phyloP scores from a whole-genome alignment of 2,329 filamentous ascomycete species.

The Cadophora luteo-olivacea region DNA sequence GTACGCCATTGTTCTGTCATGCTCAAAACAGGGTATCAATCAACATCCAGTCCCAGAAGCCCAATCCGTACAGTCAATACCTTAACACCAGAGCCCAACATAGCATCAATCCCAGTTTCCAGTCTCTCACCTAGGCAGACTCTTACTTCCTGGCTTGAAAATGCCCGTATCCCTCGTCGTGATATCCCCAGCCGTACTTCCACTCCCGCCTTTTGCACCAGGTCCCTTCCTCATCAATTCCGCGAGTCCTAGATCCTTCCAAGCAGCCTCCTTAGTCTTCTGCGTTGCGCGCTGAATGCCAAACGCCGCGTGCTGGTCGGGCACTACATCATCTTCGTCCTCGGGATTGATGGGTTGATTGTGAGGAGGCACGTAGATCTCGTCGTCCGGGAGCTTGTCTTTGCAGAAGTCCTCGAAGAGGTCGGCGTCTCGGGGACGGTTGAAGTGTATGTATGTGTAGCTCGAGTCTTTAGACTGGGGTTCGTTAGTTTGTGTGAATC shows the following conservation, averaged over 20 bases:
- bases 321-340: constrained; percentile 87
- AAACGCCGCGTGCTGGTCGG: constrained; percentile 87
- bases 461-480: constrained; percentile 68
- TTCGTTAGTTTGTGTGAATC: not conserved
- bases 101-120: not conserved
- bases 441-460: constrained; percentile 80
- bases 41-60: constrained; percentile 5
- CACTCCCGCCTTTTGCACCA: constrained; percentile 16
- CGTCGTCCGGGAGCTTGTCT: constrained; percentile 74
- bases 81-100: constrained; percentile 15
- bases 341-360: constrained; percentile 86
- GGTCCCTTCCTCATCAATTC: constrained; percentile 71
- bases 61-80: not conserved
- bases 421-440: constrained; percentile 73
- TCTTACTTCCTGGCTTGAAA: constrained; percentile 30
- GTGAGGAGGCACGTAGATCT: constrained; percentile 81
- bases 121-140: constrained; percentile 35
- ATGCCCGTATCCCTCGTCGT: constrained; percentile 8
- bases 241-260: constrained; percentile 79
- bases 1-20: not conserved
- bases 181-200: constrained; percentile 55
- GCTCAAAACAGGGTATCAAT: constrained; percentile 17
- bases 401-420: constrained; percentile 80
- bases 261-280: constrained; percentile 72
- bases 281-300: constrained; percentile 84